Evolutionary conservation across 2,329 filamentous ascomycete genomes (phyloP).

Genomic region (Phaeosphaeriaceae sp.): DNA sequence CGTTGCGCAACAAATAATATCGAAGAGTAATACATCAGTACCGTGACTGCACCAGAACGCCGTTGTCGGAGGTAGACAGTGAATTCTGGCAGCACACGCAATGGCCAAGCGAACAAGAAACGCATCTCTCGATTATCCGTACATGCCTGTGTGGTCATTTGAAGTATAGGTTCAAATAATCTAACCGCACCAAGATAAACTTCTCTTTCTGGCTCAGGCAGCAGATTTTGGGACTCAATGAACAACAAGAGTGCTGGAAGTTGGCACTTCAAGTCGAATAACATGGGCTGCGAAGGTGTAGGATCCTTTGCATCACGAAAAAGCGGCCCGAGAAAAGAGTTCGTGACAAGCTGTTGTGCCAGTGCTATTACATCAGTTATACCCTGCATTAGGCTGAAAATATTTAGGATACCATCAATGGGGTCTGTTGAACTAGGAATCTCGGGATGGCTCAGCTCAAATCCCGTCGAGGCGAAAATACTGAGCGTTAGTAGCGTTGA

Average conservation of each 20-base stretch:
- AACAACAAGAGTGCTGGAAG: slow-evolving; percentile 27
- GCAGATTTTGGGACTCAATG: slow-evolving; percentile 25
- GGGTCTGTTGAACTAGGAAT: slow-evolving; percentile 12
- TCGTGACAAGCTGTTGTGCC: slow-evolving; percentile 21
- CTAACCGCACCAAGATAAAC: slow-evolving; percentile 22
- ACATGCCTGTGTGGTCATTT: slow-evolving; percentile 26
- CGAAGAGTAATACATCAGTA: slow-evolving; percentile 49
- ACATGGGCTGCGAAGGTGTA: slow-evolving; percentile 36
- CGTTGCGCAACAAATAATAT: slow-evolving; percentile 42
- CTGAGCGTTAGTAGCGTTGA: slow-evolving; percentile 39
- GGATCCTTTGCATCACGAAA: slow-evolving; percentile 24
- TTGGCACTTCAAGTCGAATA: slow-evolving; percentile 28
- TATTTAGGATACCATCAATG: slow-evolving; percentile 43
- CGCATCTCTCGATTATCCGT: slow-evolving; percentile 44
- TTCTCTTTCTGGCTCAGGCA: slow-evolving; percentile 24
- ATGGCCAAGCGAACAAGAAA: slow-evolving; percentile 48
- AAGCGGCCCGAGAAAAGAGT: slow-evolving; percentile 34
- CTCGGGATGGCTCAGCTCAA: slow-evolving; percentile 24
- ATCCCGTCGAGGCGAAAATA: slow-evolving; percentile 39
- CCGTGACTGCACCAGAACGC: slow-evolving; percentile 43
- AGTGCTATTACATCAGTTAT: slow-evolving; percentile 39
- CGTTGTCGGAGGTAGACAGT: slow-evolving; percentile 37
- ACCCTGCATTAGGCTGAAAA: slow-evolving; percentile 45
- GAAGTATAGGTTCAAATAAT: slow-evolving; percentile 27
- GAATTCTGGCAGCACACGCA: slow-evolving; percentile 43